Conservation (phyloP, 768 basidiomycete species). For the Kwoniella newhampshirensis region DNA sequence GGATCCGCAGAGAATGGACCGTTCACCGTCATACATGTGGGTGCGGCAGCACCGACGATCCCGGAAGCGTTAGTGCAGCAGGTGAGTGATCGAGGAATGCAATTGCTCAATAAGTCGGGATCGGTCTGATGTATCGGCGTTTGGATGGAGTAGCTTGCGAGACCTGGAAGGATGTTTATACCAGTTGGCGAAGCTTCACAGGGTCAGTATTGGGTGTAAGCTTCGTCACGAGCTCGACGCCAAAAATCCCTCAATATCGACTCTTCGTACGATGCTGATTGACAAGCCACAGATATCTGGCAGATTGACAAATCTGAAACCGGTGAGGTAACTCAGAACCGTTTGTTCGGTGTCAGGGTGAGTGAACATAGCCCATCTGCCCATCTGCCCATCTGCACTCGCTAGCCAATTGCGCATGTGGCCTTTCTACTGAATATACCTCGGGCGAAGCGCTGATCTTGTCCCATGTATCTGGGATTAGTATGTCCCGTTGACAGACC, state of each 20-base stretch:
- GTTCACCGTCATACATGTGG: slow-evolving; percentile 87
- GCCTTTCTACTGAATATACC: no score
- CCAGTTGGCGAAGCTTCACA: slow-evolving; percentile 71
- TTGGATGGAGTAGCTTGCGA: slow-evolving; percentile 39
- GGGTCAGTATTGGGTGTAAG: slow-evolving; percentile 18
- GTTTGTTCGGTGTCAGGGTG: slow-evolving; percentile 80
- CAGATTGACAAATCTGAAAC: slow-evolving; percentile 75
- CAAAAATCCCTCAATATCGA: not conserved
- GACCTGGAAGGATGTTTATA: slow-evolving; percentile 71
- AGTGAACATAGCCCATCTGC: slow-evolving; percentile 49
- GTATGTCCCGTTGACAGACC: slow-evolving; percentile 55
- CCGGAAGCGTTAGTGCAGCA: slow-evolving; percentile 75
- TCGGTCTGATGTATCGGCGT: not conserved
- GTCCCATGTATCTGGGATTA: slow-evolving; percentile 12
- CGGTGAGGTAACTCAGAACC: slow-evolving; percentile 65
- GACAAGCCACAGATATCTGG: slow-evolving; percentile 58
- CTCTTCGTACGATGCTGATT: not conserved
- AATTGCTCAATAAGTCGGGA: no score
- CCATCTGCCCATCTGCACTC: not conserved
- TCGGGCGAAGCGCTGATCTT: not conserved
- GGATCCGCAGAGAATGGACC: slow-evolving; percentile 60
- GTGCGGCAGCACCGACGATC: slow-evolving; percentile 77
- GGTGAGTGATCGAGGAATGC: slow-evolving; percentile 15
- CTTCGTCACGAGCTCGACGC: not conserved
- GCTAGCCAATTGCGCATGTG: no score